These are phyloP conservation scores for Clausena lansium DNA, from an alignment of 345 rosid genomes.

Conservation along the genomic window DNA sequence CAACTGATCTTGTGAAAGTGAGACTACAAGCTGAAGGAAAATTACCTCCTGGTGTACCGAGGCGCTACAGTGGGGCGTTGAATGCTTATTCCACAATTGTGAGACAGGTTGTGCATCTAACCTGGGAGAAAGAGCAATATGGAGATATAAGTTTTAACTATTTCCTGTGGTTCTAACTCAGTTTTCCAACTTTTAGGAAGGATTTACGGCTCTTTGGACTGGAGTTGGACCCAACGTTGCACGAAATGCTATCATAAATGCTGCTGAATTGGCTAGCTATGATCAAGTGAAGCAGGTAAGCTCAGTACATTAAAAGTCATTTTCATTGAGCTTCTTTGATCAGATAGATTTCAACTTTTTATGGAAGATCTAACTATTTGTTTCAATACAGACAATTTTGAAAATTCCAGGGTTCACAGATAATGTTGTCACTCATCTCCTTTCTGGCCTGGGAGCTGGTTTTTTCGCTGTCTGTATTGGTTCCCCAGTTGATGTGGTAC, in stretches of 20 bases:
- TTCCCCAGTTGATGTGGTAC: conserved; percentile 99
- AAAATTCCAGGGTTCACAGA: conserved; percentile 97
- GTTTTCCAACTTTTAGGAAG: conserved; percentile 66
- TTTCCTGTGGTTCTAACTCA: conserved; percentile 13
- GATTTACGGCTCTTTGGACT: conserved; percentile 90
- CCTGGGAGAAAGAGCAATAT: conserved; percentile 13
- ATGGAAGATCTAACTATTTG: conserved; percentile 8
- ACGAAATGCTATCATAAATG: conserved; percentile 93
- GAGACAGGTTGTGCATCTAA: conserved; percentile 63
- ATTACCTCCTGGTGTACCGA: conserved; percentile 86
- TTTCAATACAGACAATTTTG: conserved; percentile 67
- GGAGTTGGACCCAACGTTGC: conserved; percentile 94
- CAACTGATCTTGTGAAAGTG: conserved; percentile 99
- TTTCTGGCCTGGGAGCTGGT: conserved; percentile 95
- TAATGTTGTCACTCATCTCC: conserved; percentile 85
- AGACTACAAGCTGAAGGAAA: conserved; percentile 99
- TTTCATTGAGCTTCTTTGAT: conserved; percentile 10
- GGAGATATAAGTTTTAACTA: conserved; percentile 8
- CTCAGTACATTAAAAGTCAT: neutral
- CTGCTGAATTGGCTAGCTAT: conserved; percentile 96
- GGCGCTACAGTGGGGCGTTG: conserved; percentile 89
- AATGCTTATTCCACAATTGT: conserved; percentile 92
- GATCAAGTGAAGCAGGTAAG: conserved; percentile 95
- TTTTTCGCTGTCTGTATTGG: conserved; percentile 97
- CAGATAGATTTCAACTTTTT: neutral